These are phyloP conservation scores for Tricholomella constricta DNA, from an alignment of 768 basidiomycete species.

Conservation along the genomic window DNA sequence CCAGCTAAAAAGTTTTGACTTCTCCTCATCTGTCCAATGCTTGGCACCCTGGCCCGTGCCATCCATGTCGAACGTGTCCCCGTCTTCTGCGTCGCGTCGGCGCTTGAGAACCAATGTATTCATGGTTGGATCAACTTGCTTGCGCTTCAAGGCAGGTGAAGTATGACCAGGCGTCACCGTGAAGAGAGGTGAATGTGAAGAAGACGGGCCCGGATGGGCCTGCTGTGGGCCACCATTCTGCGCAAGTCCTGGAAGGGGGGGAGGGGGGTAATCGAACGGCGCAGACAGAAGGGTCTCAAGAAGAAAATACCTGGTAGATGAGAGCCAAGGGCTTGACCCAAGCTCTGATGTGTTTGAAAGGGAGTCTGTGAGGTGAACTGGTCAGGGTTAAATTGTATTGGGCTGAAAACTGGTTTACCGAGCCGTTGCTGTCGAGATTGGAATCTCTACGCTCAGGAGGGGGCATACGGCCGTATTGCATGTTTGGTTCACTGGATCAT, in stretches of 20 bases:
- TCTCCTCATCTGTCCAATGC: constrained; percentile 86
- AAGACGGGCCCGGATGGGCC: constrained; percentile 33
- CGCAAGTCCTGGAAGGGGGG: constrained; percentile 35
- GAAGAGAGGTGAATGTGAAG: constrained; percentile 42
- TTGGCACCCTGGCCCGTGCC: constrained; percentile 65
- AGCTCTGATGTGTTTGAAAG: constrained; percentile 58
- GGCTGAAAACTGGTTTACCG: constrained; percentile 44
- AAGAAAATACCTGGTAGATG: constrained; percentile 46
- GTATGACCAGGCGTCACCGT: constrained; percentile 31
- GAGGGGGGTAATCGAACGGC: constrained; percentile 30
- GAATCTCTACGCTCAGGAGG: constrained; percentile 54
- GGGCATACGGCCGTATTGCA: constrained; percentile 64
- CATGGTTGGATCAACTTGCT: constrained; percentile 44
- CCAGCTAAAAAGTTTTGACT: constrained; percentile 76
- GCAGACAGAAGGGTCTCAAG: constrained; percentile 23
- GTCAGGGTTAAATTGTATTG: constrained; percentile 28
- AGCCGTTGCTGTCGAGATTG: constrained; percentile 58
- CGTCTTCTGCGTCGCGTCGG: constrained; percentile 46
- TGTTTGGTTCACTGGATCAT: constrained; percentile 52
- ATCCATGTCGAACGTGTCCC: constrained; percentile 46
- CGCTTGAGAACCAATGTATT: constrained; percentile 44
- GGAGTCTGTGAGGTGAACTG: constrained; percentile 41
- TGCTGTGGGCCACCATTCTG: constrained; percentile 34
- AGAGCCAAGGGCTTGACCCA: constrained; percentile 61
- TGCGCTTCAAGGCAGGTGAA: constrained; percentile 51